Conservation (phyloP, 2,329 filamentous ascomycete species). For the Metarhizium sp. region DNA sequence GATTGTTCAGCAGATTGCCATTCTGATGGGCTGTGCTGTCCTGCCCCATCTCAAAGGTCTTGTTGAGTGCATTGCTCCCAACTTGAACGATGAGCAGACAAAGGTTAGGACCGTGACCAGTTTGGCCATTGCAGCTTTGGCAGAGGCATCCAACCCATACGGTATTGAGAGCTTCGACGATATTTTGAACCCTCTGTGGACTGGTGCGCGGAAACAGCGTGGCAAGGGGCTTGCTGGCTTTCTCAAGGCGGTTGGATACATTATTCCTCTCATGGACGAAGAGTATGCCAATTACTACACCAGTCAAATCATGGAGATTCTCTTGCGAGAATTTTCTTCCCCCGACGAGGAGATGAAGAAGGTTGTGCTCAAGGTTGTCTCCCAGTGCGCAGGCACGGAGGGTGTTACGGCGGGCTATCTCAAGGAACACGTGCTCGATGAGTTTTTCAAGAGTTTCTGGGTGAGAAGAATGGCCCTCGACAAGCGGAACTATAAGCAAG, state of each 20-base stretch:
- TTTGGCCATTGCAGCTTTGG: slow-evolving; percentile 86
- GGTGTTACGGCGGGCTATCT: slow-evolving; percentile 92
- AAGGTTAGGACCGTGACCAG: slow-evolving; percentile 96
- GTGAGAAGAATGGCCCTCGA: slow-evolving; percentile 93
- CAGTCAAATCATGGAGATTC: slow-evolving; percentile 96
- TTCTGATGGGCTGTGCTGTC: slow-evolving; percentile 96
- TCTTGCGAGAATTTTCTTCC: slow-evolving; percentile 90
- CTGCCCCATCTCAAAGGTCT: slow-evolving; percentile 90
- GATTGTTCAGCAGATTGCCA: slow-evolving; percentile 97
- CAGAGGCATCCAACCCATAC: slow-evolving; percentile 94
- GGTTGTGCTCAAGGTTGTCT: slow-evolving; percentile 94
- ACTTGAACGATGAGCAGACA: slow-evolving; percentile 93
- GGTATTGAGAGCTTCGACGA: slow-evolving; percentile 99
- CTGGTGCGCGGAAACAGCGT: slow-evolving; percentile 87
- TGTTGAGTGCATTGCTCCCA: slow-evolving; percentile 92
- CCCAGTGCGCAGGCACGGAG: slow-evolving; percentile 87
- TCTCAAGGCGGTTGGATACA: slow-evolving; percentile 93
- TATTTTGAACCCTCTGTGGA: slow-evolving; percentile 95
- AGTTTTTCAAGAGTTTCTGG: slow-evolving; percentile 99
- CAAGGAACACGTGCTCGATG: slow-evolving; percentile 87
- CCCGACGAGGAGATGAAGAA: slow-evolving; percentile 99
- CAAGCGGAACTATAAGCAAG: slow-evolving; percentile 94
- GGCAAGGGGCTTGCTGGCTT: slow-evolving; percentile 94
- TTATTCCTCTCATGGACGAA: slow-evolving; percentile 98
- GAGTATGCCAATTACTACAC: slow-evolving; percentile 99